These are phyloP conservation scores for Lophium mytilinum DNA, from an alignment of 495 filamentous ascomycete species.

Conservation along the genomic window DNA sequence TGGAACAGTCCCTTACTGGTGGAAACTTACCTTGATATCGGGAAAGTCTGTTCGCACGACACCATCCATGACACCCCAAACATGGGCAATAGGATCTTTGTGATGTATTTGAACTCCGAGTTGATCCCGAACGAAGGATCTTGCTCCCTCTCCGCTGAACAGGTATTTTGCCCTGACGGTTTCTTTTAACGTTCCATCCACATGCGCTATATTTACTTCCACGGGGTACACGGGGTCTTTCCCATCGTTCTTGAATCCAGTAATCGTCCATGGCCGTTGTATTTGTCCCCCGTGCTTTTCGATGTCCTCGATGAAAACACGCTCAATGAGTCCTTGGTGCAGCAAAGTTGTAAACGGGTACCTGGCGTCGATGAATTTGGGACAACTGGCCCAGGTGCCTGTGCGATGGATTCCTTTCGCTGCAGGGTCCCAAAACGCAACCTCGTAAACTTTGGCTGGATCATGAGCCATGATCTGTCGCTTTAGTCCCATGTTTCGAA, in stretches of 20 bases:
- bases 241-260: constrained; percentile 52
- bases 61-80: constrained; percentile 42
- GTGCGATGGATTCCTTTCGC: constrained; percentile 49
- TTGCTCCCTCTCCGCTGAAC: constrained; percentile 58
- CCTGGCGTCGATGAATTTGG: constrained; percentile 56
- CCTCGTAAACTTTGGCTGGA: constrained; percentile 59
- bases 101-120: constrained; percentile 51
- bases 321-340: constrained; percentile 59
- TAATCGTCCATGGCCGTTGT: constrained; percentile 57
- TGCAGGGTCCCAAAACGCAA: constrained; percentile 57
- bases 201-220: constrained; percentile 62
- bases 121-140: constrained; percentile 53
- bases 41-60: constrained; percentile 39
- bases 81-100: constrained; percentile 55
- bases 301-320: constrained; percentile 55
- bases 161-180: constrained; percentile 58
- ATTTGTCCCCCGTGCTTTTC: constrained; percentile 50
- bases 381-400: constrained; percentile 56
- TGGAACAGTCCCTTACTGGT: background rate
- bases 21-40: constrained; percentile 38
- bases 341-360: constrained; percentile 59
- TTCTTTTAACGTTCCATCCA: constrained; percentile 62
- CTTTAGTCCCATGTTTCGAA: constrained; percentile 59
- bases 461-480: constrained; percentile 55
- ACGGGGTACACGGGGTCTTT: constrained; percentile 50